Evolutionary conservation across 148 eudicot species (phyloP).

Genomic region (Tetragonia tetragonoides): DNA sequence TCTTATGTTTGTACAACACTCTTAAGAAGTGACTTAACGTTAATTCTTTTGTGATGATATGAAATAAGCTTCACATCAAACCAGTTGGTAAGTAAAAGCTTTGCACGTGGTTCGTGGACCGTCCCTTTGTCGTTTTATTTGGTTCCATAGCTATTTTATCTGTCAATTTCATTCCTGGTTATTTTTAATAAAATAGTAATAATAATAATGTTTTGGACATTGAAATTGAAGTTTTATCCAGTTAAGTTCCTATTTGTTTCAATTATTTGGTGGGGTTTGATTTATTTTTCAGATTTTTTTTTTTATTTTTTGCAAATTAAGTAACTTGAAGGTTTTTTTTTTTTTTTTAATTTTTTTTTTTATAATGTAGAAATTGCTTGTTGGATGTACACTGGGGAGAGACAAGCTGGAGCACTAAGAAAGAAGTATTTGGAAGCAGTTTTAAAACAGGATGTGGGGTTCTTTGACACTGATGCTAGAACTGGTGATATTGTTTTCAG

Average conservation of each 20-base stretch:
- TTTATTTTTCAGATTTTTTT: background rate
- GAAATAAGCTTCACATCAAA: constrained; percentile 21
- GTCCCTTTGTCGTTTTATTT: constrained; percentile 42
- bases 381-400: constrained; percentile 98
- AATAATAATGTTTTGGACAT: constrained; percentile 4
- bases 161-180: constrained; percentile 37
- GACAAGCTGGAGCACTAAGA: constrained; percentile 89
- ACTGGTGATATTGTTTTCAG: constrained; percentile 98
- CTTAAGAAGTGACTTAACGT: background rate
- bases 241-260: background rate
- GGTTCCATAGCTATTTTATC: constrained; percentile 23
- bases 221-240: background rate
- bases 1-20: too few relatives aligned
- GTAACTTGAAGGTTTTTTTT: background rate
- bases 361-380: constrained; percentile 76
- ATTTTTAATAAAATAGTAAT: background rate
- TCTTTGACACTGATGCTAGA: constrained; percentile 98
- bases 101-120: constrained; percentile 84
- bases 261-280: constrained; percentile 25
- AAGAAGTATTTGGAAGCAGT: constrained; percentile 94
- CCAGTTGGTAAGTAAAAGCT: constrained; percentile 28
- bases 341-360: constrained; percentile 8
- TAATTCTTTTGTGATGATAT: constrained; percentile 11
- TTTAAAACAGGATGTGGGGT: constrained; percentile 92
- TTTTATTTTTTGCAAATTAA: too few relatives aligned